Base-by-base conservation (phyloP, 768 basidiomycete species). In the Tylopilus rubrobrunneus region DNA sequence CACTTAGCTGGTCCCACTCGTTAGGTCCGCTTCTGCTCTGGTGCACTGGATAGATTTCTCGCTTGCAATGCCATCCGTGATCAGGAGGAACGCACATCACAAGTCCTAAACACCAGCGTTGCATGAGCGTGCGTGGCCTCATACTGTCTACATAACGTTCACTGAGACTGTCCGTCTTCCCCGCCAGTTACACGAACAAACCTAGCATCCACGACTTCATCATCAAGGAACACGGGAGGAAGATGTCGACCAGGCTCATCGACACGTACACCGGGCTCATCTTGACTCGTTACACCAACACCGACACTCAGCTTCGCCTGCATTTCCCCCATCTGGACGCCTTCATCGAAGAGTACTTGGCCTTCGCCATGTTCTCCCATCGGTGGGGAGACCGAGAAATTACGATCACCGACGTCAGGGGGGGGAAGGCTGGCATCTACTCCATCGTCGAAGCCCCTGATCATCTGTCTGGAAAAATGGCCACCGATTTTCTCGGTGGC, bases 331-430 rank as follows among this genome's bases (percentile, higher is more conserved):
- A 46, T 25, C 54, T 66, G n/a, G n/a, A n/a, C n/a, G n/a, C n/a
- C n/a, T n/a, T n/a, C n/a, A n/a, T n/a, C n/a, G n/a, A n/a, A n/a
- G n/a, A n/a, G n/a, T n/a, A n/a, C n/a, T n/a, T n/a, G n/a, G n/a
- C n/a, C 7, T 67, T 55, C 40, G 66, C 57, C 28, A 67, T 67
- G 66, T 62, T 67, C 27, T 67, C 67, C 2, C 66, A 67, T 29
- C 59, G 64, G 7, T 67, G 67, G 67, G 45, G 57, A 14, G 55
- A 33, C 4, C 50, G 46, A 19, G 67, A 67, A 23, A 53, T 55
- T 11, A 43, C 52, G 12, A 49, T 67, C 12, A 40, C 51, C 17
- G 62, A 67, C 7, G 55, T 68, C 46, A 49, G 45, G 39, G 37
- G 50, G 19, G 50, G 53, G 19, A 5, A 21, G 3, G n/a, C 15